Evolutionary conservation across 345 rosid genomes (phyloP).

Genomic region (Acer campestre): DNA sequence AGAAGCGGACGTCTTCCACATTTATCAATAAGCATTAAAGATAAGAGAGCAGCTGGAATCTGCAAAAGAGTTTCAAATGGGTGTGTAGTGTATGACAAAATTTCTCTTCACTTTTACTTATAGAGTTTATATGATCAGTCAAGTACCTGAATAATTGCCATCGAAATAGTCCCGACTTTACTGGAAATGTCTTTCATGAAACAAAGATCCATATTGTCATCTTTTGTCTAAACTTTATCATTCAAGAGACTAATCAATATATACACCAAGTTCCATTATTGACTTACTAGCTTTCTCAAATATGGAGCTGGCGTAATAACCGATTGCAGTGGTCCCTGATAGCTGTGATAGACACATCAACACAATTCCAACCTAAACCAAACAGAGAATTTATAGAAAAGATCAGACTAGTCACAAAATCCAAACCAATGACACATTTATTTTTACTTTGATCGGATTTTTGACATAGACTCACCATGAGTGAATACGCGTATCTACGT

Average conservation of each 20-base stretch:
- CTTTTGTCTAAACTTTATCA: background rate
- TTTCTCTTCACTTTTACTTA: background rate
- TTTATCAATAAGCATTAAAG: conserved; percentile 30
- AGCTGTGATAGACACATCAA: conserved; percentile 49
- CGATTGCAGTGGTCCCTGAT: conserved; percentile 42
- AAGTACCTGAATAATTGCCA: conserved; percentile 27
- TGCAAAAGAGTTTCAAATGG: conserved; percentile 4
- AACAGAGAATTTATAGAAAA: background rate
- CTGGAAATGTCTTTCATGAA: conserved; percentile 20
- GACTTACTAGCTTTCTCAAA: conserved; percentile 51
- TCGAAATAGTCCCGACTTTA: conserved; percentile 19
- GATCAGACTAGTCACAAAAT: background rate
- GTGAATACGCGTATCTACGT: conserved; percentile 10
- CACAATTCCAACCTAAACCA: conserved; percentile 53
- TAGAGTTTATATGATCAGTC: background rate
- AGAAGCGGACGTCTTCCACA: conserved; percentile 38
- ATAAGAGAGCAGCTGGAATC: conserved; percentile 19
- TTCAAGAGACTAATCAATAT: background rate
- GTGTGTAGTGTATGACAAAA: background rate
- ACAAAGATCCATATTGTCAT: background rate
- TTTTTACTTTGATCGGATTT: background rate
- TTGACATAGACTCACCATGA: conserved; percentile 17
- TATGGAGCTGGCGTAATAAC: conserved; percentile 48
- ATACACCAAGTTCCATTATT: background rate
- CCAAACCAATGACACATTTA: background rate